Evolutionary conservation across 2,329 filamentous ascomycete species (phyloP), one percentile per base, ranked within the genome.

Genomic region (Emergomyces pasteurianus): DNA sequence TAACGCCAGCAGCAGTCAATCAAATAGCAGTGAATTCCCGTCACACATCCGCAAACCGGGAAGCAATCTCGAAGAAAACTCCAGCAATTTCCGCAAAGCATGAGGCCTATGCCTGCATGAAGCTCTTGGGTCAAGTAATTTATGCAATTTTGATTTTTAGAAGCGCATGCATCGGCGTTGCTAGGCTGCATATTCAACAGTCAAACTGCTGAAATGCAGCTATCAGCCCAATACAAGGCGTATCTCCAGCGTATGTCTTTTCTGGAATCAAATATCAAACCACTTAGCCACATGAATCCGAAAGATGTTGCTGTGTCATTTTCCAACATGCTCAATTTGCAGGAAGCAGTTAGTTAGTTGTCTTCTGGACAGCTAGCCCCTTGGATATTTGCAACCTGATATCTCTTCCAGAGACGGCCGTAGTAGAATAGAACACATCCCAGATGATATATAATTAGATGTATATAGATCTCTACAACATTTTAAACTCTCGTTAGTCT

Each of bases 1-100:
- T 68, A 70, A 67, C 58, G 54, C 54, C 18, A 54, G 55, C 21
- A 28, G 34, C 43, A 28, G 43, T 53, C 31, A 49, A 53, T 43
- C 23, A 53, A 18, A 26, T 42, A 2, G n/a, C 28, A 16, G 40
- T 59, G 58, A 57, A 60, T 56, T 42, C 16, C 36, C 21, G 36
- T 28, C 40, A n/a, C 23, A 21, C 3, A 31, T 10, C 7, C 16
- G 23, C 54, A 57, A 57, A 57, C 26, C 38, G 54, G 54, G 54
- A 57, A 46, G 23, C n/a, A 57, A 43, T 21, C 38, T 46, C 26
- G 28, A 34, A 31, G 28, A 34, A 54, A 21, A 10, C 40, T 57
- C 23, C 38, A 42, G 34, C 23, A 7, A 31, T 49, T 43, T 57
- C 54, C 46, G 40, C 54, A 57, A 16, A 28, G n/a, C 34, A 46